Evolutionary conservation across 148 eudicot genomes (phyloP).

Genomic region (Camellia japonica): DNA sequence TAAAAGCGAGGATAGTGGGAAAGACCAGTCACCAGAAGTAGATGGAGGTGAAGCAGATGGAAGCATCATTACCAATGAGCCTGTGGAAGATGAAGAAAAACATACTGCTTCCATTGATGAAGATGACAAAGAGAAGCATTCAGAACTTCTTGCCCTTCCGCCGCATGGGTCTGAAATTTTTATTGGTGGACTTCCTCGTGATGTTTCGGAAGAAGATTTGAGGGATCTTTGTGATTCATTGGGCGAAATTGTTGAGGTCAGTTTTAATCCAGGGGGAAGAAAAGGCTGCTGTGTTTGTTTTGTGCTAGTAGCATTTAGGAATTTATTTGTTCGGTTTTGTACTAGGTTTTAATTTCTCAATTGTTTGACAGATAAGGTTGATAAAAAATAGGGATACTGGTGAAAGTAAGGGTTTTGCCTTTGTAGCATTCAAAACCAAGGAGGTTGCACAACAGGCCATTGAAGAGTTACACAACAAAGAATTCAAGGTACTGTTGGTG

Average conservation of each 20-base stretch:
- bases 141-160: conserved; percentile 82
- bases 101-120: conserved; percentile 28
- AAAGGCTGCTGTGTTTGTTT: not conserved
- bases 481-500: conserved; percentile 60
- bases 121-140: conserved; percentile 51
- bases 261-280: conserved; percentile 7
- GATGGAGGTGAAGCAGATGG: conserved; percentile 24
- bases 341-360: not conserved
- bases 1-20: conserved; percentile 47
- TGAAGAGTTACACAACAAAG: conserved; percentile 79
- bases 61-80: conserved; percentile 31
- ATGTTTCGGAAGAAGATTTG: conserved; percentile 77
- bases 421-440: conserved; percentile 74
- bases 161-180: conserved; percentile 92
- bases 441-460: conserved; percentile 80
- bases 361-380: conserved; percentile 60
- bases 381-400: conserved; percentile 88
- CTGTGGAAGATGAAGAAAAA: conserved; percentile 53
- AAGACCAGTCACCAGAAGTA: conserved; percentile 45
- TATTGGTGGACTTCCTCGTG: conserved; percentile 88
- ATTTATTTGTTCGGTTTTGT: not conserved
- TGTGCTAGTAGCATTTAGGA: not conserved
- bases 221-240: conserved; percentile 84
- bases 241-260: conserved; percentile 80
- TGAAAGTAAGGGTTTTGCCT: conserved; percentile 90